Evolutionary conservation across 2,329 filamentous ascomycete species (phyloP).

Genomic region (Paraphaeosphaeria minitans): DNA sequence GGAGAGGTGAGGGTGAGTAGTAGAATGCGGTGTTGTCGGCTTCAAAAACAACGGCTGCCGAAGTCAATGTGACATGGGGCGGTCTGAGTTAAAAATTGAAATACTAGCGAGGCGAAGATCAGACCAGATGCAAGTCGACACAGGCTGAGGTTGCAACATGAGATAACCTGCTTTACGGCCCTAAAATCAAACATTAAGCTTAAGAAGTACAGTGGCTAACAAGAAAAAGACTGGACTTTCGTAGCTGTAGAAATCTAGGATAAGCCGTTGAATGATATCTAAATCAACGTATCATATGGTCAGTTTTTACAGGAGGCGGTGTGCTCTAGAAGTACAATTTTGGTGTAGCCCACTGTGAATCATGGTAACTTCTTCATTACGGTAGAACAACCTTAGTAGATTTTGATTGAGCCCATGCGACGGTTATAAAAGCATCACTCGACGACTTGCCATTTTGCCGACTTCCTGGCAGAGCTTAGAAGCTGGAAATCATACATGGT

Average conservation of each 20-base stretch:
- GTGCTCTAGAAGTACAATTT: too few relatives aligned
- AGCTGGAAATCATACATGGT: background rate
- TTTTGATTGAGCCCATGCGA: background rate
- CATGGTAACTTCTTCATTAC: background rate
- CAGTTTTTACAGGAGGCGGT: too few relatives aligned
- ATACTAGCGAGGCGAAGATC: constrained; percentile 13
- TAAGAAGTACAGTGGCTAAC: too few relatives aligned
- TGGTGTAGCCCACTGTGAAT: too few relatives aligned
- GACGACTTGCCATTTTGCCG: background rate
- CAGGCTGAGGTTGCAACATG: constrained; percentile 4
- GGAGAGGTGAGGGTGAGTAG: constrained; percentile 25
- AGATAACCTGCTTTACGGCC: background rate
- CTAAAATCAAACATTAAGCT: background rate
- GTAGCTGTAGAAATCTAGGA: too few relatives aligned
- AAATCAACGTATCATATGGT: too few relatives aligned
- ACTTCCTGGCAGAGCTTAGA: constrained; percentile 1
- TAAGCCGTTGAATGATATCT: too few relatives aligned
- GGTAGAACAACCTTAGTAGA: background rate
- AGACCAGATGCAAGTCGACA: constrained; percentile 2
- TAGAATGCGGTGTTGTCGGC: constrained; percentile 36
- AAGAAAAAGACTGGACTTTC: too few relatives aligned
- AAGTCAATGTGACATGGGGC: constrained; percentile 26
- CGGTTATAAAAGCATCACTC: background rate
- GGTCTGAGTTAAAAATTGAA: constrained; percentile 18
- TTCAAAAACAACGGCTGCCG: constrained; percentile 32